Evolutionary conservation across 306 rosid species (phyloP), one percentile per base, ranked within the genome.

Genomic region (Alnus rubra): DNA sequence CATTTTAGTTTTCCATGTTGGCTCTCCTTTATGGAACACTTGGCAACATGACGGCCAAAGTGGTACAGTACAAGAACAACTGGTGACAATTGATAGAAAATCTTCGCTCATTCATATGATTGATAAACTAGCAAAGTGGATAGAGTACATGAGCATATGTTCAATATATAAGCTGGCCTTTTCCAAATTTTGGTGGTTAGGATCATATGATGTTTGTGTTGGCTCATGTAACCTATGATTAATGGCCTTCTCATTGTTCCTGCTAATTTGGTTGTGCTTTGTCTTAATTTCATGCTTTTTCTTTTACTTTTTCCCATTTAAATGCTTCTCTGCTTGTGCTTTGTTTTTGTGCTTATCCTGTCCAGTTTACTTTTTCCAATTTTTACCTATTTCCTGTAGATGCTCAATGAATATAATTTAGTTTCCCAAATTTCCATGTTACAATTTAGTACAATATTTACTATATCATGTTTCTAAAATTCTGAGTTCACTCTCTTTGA

Each of bases 401-500:
- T 72, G 77, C 62, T 53, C 56, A 28, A n/a, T 23, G 67, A 28
- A 75, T 70, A 33, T 60, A 7, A 77, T 49, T 19, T 69, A 2
- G 59, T 11, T 65, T 60, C 55, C 59, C 37, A 10, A 31, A 12
- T 7, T 55, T 69, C 80, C 37, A 56, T 60, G 48, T 51, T 60
- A 72, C 28, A 35, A 60, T 77, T 15, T 1, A 53, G 45, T 58
- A 74, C 7, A 37, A n/a, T 84, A 47, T 76, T 8, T 51, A 48
- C 9, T 58, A 12, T 63, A 31, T 48, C 74, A 63, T 31, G 67
- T 73, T 63, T 76, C 74, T 86, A 56, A 89, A 74, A 48, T 52
- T 82, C 53, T 76, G 70, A 44, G 6, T 72, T 76, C 81, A 31
- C 73, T 70, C 78, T 68, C 35, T 80, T 56, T 73, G 77, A 82